A percentile compares a stretch with the other conserved stretches of the same genome.
Evolutionary conservation across 768 basidiomycete genomes (phyloP).

Genomic region (Holtermannia corniformis): DNA sequence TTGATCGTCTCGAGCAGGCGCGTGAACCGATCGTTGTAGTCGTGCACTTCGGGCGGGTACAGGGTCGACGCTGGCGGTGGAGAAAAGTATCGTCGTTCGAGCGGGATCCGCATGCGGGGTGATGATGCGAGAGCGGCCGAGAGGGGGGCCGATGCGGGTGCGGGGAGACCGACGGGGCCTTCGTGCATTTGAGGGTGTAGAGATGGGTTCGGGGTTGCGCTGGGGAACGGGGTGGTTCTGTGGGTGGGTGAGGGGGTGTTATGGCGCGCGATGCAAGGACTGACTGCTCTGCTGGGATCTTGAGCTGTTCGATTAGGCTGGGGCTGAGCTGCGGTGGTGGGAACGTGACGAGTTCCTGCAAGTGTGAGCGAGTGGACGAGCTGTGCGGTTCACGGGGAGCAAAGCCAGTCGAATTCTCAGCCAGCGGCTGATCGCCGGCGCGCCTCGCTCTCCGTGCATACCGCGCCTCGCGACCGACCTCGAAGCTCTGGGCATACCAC

Average conservation of each 20-base stretch:
- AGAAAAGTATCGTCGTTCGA: constrained; percentile 66
- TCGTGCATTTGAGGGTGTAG: constrained; percentile 37
- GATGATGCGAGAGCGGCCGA: not conserved
- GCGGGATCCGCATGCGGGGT: not conserved
- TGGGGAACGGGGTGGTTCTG: constrained; percentile 65
- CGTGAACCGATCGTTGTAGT: constrained; percentile 88
- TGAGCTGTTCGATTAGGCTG: constrained; percentile 55
- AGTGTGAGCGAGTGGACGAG: constrained; percentile 1
- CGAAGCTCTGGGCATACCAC: constrained; percentile 98
- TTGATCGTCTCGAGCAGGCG: constrained; percentile 80
- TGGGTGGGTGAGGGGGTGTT: constrained; percentile 43
- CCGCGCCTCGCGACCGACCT: constrained; percentile 52
- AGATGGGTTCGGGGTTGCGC: constrained; percentile 42
- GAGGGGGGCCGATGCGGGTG: not conserved
- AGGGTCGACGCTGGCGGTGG: constrained; percentile 54
- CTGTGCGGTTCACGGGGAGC: not conserved
- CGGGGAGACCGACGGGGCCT: constrained; percentile 23
- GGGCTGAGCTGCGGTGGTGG: constrained; percentile 63
- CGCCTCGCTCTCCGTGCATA: not conserved
- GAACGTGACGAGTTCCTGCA: constrained; percentile 78
- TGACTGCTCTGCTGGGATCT: constrained; percentile 26
- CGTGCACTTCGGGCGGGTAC: constrained; percentile 88
- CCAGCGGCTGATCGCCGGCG: too few relatives aligned
- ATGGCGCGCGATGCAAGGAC: constrained; percentile 32
- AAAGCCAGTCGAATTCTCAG: not conserved